Evolutionary conservation across 768 basidiomycete species (phyloP).

Genomic region (Cantharellus cinnabarinus): DNA sequence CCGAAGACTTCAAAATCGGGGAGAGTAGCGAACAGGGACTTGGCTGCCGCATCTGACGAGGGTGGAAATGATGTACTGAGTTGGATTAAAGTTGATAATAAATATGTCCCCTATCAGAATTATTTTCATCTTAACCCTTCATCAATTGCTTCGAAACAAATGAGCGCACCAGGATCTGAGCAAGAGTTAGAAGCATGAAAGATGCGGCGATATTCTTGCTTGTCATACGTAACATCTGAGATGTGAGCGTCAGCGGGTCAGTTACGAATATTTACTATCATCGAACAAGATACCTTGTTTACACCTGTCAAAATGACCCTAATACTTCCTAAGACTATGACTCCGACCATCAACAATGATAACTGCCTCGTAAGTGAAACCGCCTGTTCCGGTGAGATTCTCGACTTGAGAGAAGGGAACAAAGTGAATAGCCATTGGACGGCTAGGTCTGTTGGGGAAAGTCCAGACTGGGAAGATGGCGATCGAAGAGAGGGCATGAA

Average conservation of each 20-base stretch:
- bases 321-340: slow-evolving; percentile 55
- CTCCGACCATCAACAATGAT: slow-evolving; percentile 51
- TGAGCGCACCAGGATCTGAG: slow-evolving; percentile 56
- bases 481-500: neutral
- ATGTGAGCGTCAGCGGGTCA: neutral
- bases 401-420: neutral
- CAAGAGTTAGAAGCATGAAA: slow-evolving; percentile 53
- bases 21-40: neutral
- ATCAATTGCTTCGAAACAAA: neutral
- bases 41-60: slow-evolving; percentile 15
- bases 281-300: slow-evolving; percentile 24
- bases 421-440: neutral
- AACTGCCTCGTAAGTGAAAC: slow-evolving; percentile 30
- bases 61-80: slow-evolving; percentile 65
- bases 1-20: neutral
- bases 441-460: neutral
- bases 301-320: slow-evolving; percentile 49
- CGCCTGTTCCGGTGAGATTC: slow-evolving; percentile 15
- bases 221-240: slow-evolving; percentile 38
- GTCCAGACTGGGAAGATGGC: neutral
- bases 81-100: slow-evolving; percentile 66
- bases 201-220: slow-evolving; percentile 53
- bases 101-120: slow-evolving; percentile 46
- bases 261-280: neutral
- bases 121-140: neutral